Evolutionary conservation across 2,329 filamentous ascomycete genomes (phyloP), one percentile per base, ranked within the genome.

Genomic region (Colletotrichum plurivorum): DNA sequence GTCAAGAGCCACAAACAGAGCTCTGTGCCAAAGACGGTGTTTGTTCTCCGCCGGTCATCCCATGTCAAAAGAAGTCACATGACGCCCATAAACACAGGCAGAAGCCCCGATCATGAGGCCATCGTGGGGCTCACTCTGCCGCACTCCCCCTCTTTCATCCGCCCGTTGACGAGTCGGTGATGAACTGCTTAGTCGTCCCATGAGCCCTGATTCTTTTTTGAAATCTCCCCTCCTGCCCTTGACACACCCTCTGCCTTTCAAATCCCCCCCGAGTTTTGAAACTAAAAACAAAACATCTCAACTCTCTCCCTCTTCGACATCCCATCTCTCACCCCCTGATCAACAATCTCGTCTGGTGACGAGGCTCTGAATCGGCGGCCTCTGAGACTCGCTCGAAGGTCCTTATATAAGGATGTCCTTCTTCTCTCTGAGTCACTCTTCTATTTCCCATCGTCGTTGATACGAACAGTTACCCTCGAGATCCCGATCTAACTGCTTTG

Each of bases 51-150:
- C 5, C 46, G 20, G 45, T 60, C 20, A 52, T 52, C 57, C 46
- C 45, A 18, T 9, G 13, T 60, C 46, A 51, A 59, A 43, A 60
- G 48, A 36, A 60, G 46, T 60, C 57, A 60, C 57, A 60, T 43
- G 46, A 8, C 5, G 15, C n/a, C 18, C 46, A 18, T 8, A 8
- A 3, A 25, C 18, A 60, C 41, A 52, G 31, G 27, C 25, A 4
- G 7, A 18, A 41, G 20, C 0, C 46, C 46, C 9, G 8, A 18
- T 41, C 48, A 18, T 25, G 57, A 60, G 4, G 45, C 15, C 46
- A 20, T 52, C 46, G 20, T n/a, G 57, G 57, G 31, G 18, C 20
- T 60, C 46, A 60, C 57, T 46, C 15, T 49, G 12, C 18, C 20
- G 15, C 56, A 59, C 22, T 4, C 16, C 20, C 16, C 15, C 20